Percentiles rank a stretch among this genome's conserved stretches.
These are phyloP conservation scores for Cicer bijugum DNA, from an alignment of 306 rosid species.

Conservation along the genomic window DNA sequence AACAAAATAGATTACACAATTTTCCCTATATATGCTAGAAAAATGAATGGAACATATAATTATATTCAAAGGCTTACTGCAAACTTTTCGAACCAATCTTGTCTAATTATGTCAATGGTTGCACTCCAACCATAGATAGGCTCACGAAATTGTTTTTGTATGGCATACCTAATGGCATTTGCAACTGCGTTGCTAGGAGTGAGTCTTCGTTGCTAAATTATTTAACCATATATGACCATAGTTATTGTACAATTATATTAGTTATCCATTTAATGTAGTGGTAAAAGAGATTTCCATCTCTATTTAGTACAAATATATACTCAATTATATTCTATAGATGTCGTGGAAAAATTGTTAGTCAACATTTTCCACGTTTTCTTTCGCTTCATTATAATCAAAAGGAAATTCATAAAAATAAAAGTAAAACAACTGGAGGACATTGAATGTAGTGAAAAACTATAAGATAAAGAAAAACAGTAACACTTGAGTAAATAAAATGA, in stretches of 20 bases:
- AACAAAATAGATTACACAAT: too few species aligned
- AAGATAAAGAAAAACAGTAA: constrained; percentile 35
- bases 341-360: neutral
- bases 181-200: too few species aligned
- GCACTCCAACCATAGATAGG: too few species aligned
- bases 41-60: too few species aligned
- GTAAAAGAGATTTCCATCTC: neutral
- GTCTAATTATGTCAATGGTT: too few species aligned
- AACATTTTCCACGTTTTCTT: neutral
- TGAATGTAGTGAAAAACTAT: neutral
- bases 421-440: neutral
- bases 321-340: constrained; percentile 3
- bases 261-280: constrained; percentile 8
- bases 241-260: neutral
- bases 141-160: too few species aligned
- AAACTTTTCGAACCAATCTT: too few species aligned
- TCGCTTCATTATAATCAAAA: constrained; percentile 25
- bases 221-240: constrained; percentile 27
- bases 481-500: constrained; percentile 25
- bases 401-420: neutral
- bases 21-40: too few species aligned
- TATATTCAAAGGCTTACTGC: too few species aligned
- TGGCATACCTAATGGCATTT: too few species aligned
- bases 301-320: constrained; percentile 1
- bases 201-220: too few species aligned